These are phyloP conservation scores for Hirsutella minnesotensis DNA, from an alignment of 2,329 filamentous ascomycete genomes.

Conservation along the genomic window DNA sequence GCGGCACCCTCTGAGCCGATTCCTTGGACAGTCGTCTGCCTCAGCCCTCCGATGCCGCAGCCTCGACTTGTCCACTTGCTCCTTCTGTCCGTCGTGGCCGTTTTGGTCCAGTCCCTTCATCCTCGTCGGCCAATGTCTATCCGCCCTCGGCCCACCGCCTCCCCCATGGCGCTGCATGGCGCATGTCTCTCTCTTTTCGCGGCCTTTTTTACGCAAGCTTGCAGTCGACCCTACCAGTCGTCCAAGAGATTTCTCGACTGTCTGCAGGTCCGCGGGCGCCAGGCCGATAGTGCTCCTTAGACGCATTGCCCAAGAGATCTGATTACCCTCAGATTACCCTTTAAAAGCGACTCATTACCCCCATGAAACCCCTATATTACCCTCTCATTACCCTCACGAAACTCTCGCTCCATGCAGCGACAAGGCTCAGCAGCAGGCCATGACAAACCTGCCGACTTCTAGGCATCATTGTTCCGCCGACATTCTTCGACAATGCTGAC, in stretches of 20 bases:
- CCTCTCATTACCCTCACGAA: slow-evolving; percentile 8
- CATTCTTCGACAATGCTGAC: too few relatives aligned
- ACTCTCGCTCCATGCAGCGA: not conserved
- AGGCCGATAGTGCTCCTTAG: not conserved
- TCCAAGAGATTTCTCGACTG: slow-evolving; percentile 5
- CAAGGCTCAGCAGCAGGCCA: too few relatives aligned
- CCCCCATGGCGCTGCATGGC: not conserved
- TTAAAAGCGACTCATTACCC: slow-evolving; percentile 1
- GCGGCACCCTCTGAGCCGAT: not conserved
- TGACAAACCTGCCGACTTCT: too few relatives aligned
- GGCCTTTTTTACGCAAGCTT: slow-evolving; percentile 4
- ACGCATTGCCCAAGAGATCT: slow-evolving; percentile 7
- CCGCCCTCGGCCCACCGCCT: too few relatives aligned
- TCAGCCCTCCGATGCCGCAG: not conserved
- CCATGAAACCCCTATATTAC: not conserved
- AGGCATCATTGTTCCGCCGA: too few relatives aligned
- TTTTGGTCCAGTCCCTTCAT: not conserved
- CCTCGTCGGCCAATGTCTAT: too few relatives aligned
- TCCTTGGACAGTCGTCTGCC: not conserved
- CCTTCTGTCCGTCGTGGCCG: too few relatives aligned
- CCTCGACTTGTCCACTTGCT: not conserved
- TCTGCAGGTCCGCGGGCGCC: slow-evolving; percentile 7
- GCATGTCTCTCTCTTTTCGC: not conserved
- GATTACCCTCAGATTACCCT: slow-evolving; percentile 8
- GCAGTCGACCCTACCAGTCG: too few relatives aligned